These are phyloP conservation scores for Petunia hybrid DNA, from an alignment of 305 asterid genomes.

Conservation along the genomic window DNA sequence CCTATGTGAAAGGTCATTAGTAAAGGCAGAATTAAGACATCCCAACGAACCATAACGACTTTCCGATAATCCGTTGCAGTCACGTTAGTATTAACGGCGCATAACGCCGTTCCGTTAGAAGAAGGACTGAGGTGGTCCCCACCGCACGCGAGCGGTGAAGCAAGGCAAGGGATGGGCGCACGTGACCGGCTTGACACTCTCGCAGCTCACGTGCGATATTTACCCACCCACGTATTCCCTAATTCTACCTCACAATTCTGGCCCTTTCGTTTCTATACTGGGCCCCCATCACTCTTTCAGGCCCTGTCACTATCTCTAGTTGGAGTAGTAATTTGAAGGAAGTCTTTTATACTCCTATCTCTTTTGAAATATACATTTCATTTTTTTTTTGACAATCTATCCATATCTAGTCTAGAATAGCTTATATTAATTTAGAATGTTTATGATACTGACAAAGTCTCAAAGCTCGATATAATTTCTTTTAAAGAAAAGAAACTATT, in stretches of 20 bases:
- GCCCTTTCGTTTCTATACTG: neutral
- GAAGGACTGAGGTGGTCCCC: constrained; percentile 44
- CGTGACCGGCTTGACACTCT: constrained; percentile 51
- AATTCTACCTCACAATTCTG: neutral
- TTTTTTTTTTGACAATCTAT: too few relatives aligned
- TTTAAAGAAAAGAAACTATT: too few relatives aligned
- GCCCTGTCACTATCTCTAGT: too few relatives aligned
- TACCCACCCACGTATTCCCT: constrained; percentile 24
- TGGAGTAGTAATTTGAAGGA: too few relatives aligned
- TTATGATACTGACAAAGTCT: too few relatives aligned
- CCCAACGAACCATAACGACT: constrained; percentile 3
- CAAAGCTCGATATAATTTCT: too few relatives aligned
- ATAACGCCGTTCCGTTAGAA: neutral
- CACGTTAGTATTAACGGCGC: neutral
- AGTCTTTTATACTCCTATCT: neutral
- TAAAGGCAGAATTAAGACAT: neutral
- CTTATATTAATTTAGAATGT: too few relatives aligned
- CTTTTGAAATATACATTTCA: neutral
- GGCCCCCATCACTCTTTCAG: neutral
- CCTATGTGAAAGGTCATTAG: neutral
- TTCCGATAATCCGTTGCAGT: neutral
- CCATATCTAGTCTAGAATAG: too few relatives aligned
- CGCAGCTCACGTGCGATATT: constrained; percentile 55
- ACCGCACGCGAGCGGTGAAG: constrained; percentile 62
- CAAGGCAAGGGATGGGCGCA: constrained; percentile 67